These are phyloP conservation scores for Boletus rubropictus DNA, from an alignment of 768 basidiomycete species.

Conservation along the genomic window DNA sequence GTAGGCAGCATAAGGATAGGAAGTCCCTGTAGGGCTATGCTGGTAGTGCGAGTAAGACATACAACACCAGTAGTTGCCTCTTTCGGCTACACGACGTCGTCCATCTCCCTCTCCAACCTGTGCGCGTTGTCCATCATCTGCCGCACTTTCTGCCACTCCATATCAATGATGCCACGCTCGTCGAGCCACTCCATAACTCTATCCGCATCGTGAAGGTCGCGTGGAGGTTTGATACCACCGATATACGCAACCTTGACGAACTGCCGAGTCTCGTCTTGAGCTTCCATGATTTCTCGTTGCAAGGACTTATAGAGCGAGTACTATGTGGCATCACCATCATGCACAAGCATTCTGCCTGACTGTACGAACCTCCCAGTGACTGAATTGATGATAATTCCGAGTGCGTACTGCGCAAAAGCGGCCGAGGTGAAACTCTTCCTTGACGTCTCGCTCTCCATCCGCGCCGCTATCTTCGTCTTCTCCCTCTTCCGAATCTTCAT, in stretches of 20 bases:
- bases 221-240: constrained; percentile 53
- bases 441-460: constrained; percentile 8
- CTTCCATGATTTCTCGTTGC: constrained; percentile 49
- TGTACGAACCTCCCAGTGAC: constrained; percentile 74
- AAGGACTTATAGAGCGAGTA: constrained; percentile 59
- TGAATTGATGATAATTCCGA: constrained; percentile 61
- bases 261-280: constrained; percentile 37
- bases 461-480: constrained; percentile 3
- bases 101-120: constrained; percentile 54
- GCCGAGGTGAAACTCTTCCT: constrained; percentile 57
- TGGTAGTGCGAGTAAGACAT: constrained; percentile 37
- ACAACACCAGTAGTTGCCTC: not conserved
- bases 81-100: constrained; percentile 11
- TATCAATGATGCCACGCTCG: constrained; percentile 56
- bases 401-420: constrained; percentile 73
- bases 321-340: constrained; percentile 34
- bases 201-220: constrained; percentile 68
- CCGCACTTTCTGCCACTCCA: constrained; percentile 66
- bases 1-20: constrained; percentile 64
- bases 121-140: constrained; percentile 71
- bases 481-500: constrained; percentile 25
- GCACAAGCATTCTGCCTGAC: not conserved
- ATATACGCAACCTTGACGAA: constrained; percentile 58
- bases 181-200: constrained; percentile 81
- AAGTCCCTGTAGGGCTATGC: constrained; percentile 40